Evolutionary conservation across 768 basidiomycete species (phyloP), one percentile per base, ranked within the genome.

Genomic region (Hortiboletus campestris): DNA sequence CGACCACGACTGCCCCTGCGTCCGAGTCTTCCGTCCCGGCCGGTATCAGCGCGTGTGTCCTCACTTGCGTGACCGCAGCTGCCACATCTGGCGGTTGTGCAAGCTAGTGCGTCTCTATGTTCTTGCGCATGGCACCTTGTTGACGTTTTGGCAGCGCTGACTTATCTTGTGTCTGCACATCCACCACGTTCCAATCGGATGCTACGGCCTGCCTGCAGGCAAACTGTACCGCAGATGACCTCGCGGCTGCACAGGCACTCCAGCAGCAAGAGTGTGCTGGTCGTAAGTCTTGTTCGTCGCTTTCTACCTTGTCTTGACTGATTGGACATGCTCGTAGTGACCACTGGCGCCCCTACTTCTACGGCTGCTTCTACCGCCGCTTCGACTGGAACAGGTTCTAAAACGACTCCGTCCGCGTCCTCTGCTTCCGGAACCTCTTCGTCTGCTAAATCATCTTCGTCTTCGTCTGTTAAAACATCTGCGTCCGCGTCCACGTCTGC

Each of bases 121-220:
- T 28, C 0, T 6, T 11, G 20, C 16, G 17, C 28, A 6, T 44
- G 17, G 3, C 2, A 3, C 12, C 13, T 10, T 3, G 5, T 34
- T 60, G 9, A 50, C 45, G 12, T 9, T 9, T 19, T 11, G 12
- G 45, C 31, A 80, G 80, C 63, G 63, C 75, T 13, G 63, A 80
- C 62, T 0, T 75, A n/a, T 0, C 53, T 0, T 81, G 80, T 49
- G 58, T 77, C 20, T 81, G 80, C 67, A 61, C 70, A 3, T 75
- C 69, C 47, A 11, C 49, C 1, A 42, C 55, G 2, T 81, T 77
- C 76, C 77, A 79, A 53, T 0, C 2, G 4, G 64, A 65, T 2
- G 74, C 74, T 3, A 9, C 2, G 0, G 1, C 29, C 7, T 81
- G 80, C 60, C 66, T 81, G 20, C 1, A 29, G 20, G n/a, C 57